Conservation (phyloP, 139 green algal genomes). For the Astrephomene gubernaculifera region DNA sequence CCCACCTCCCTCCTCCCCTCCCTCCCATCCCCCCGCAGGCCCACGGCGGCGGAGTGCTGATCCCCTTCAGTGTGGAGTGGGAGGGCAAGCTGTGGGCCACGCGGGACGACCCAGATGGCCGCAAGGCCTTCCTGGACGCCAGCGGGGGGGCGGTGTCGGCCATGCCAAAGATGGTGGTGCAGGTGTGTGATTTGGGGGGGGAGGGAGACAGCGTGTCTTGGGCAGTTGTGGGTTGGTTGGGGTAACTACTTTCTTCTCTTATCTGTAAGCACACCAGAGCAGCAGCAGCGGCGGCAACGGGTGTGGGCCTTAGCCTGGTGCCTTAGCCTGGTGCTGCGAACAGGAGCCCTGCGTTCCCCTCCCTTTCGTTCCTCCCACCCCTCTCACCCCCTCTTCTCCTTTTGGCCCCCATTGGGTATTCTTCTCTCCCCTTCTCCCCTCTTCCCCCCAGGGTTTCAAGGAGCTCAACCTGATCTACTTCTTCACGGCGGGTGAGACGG, state of each 20-base stretch:
- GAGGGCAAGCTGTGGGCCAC: slow-evolving; percentile 55
- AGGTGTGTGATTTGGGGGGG: too few relatives aligned
- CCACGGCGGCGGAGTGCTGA: slow-evolving; percentile 53
- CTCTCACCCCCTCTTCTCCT: neutral
- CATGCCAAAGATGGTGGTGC: slow-evolving; percentile 76
- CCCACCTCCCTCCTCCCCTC: too few relatives aligned
- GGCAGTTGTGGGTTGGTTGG: too few relatives aligned
- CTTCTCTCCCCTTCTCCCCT: too few relatives aligned
- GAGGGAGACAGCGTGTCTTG: too few relatives aligned
- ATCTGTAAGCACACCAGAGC: too few relatives aligned
- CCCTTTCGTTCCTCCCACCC: neutral
- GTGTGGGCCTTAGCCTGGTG: too few relatives aligned
- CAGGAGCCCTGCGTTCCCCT: neutral
- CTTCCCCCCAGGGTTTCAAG: slow-evolving; percentile 44
- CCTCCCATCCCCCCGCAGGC: slow-evolving; percentile 30
- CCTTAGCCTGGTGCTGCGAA: neutral
- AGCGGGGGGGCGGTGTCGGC: slow-evolving; percentile 42
- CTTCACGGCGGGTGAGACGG: slow-evolving; percentile 92
- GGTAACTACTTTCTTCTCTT: too few relatives aligned
- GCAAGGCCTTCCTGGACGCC: slow-evolving; percentile 46
- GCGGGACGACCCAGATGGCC: slow-evolving; percentile 41
- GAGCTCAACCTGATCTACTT: slow-evolving; percentile 93
- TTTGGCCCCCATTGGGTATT: too few relatives aligned
- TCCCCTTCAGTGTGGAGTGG: slow-evolving; percentile 51
- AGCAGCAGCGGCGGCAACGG: too few relatives aligned